These are phyloP conservation scores for Lotus japonicus DNA, from an alignment of 306 rosid genomes.

Conservation along the genomic window DNA sequence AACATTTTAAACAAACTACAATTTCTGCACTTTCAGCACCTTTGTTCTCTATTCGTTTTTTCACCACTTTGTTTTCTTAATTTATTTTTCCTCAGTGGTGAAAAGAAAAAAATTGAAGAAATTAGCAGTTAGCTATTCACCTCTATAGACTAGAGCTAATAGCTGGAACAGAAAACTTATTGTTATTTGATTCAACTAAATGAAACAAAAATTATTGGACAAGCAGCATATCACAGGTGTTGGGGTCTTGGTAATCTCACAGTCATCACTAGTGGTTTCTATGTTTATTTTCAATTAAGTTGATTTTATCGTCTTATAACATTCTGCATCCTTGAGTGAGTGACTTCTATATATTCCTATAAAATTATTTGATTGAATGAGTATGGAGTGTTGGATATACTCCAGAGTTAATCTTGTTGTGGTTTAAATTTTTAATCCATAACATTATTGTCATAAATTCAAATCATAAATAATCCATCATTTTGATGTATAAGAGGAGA, in stretches of 20 bases:
- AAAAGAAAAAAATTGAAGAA: no score
- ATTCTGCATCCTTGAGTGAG: neutral
- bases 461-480: no score
- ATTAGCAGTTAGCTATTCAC: no score
- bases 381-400: neutral
- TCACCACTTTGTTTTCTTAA: no score
- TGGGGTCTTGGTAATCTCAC: no score
- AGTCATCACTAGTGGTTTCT: no score
- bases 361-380: neutral
- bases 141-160: no score
- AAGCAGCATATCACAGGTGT: neutral
- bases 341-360: neutral
- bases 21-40: no score
- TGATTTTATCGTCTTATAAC: neutral
- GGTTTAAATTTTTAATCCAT: neutral
- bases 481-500: no score
- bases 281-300: neutral
- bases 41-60: no score
- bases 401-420: neutral
- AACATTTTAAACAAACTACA: no score
- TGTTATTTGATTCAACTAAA: neutral
- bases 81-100: no score
- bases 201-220: neutral
- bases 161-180: neutral
- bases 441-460: neutral